A percentile compares a stretch with the other conserved stretches of the same genome.
These are phyloP conservation scores for Begonia fuchsioides DNA, from an alignment of 306 rosid species.

Conservation along the genomic window DNA sequence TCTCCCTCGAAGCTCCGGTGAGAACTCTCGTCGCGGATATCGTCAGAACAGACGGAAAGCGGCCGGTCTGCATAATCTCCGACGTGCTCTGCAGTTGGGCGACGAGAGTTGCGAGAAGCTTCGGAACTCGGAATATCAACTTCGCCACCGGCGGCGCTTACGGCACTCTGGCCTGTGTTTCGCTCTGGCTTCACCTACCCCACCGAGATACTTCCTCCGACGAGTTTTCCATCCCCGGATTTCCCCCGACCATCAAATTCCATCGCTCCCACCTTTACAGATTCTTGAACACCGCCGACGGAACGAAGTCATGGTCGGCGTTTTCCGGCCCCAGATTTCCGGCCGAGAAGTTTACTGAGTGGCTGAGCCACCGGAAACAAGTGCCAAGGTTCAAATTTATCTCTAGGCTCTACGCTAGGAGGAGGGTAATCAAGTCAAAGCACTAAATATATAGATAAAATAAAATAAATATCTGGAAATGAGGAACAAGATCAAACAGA, in stretches of 20 bases:
- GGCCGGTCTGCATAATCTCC: slow-evolving; percentile 25
- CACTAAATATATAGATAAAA: too few species aligned
- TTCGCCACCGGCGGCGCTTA: slow-evolving; percentile 64
- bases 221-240: slow-evolving; percentile 42
- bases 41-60: slow-evolving; percentile 26
- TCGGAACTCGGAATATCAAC: slow-evolving; percentile 17
- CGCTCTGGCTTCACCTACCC: slow-evolving; percentile 53
- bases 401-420: too few species aligned
- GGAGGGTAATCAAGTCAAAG: too few species aligned
- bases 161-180: slow-evolving; percentile 46
- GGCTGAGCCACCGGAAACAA: slow-evolving; percentile 45
- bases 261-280: slow-evolving; percentile 34
- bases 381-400: too few species aligned
- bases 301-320: slow-evolving; percentile 39
- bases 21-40: slow-evolving; percentile 18
- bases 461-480: too few species aligned
- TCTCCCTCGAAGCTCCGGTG: slow-evolving; percentile 34
- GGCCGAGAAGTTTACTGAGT: slow-evolving; percentile 26
- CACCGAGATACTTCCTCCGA: slow-evolving; percentile 26
- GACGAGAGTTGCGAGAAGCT: slow-evolving; percentile 26
- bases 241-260: slow-evolving; percentile 34
- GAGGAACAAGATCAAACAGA: too few species aligned
- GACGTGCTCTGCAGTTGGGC: slow-evolving; percentile 55
- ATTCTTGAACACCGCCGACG: slow-evolving; percentile 32
- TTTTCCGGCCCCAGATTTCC: slow-evolving; percentile 29